Percentiles rank a stretch among this genome's conserved stretches.
Conservation (phyloP, 2,329 filamentous ascomycete genomes). For the Penicillium sp. region DNA sequence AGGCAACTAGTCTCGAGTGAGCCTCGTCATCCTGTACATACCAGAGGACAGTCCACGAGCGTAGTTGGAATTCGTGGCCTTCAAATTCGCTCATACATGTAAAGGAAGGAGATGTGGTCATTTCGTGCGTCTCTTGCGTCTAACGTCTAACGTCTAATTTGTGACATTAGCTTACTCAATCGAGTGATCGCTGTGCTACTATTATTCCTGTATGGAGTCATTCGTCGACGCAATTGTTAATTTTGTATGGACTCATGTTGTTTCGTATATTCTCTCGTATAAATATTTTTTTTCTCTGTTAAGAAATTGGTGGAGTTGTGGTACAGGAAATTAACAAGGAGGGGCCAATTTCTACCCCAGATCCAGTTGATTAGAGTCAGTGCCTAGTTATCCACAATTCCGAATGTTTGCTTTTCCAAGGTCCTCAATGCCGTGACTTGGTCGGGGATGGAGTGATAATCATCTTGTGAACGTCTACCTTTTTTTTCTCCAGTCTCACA, state of each 20-base stretch:
- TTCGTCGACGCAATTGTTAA: neutral
- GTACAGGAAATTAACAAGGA: neutral
- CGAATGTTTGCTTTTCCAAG: neutral
- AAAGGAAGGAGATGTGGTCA: too few species aligned
- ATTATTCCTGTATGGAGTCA: neutral
- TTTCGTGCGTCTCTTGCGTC: neutral
- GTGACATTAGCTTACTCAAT: neutral
- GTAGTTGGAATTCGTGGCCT: constrained; percentile 1
- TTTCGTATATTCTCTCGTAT: too few species aligned
- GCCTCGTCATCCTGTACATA: constrained; percentile 2
- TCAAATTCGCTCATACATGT: neutral
- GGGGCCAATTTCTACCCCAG: neutral
- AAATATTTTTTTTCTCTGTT: neutral
- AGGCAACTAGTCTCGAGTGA: constrained; percentile 18
- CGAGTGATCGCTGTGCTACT: neutral
- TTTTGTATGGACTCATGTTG: too few species aligned
- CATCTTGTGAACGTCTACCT: neutral
- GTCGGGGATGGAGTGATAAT: neutral
- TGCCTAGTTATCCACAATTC: neutral
- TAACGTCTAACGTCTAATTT: neutral
- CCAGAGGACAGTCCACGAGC: constrained; percentile 1
- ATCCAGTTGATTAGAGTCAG: neutral
- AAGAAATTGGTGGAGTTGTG: neutral
- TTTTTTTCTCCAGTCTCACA: too few species aligned
- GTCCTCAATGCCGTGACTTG: neutral